Evolutionary conservation across 495 filamentous ascomycete genomes (phyloP), one percentile per base, ranked within the genome.

Genomic region (Tuber indicum): DNA sequence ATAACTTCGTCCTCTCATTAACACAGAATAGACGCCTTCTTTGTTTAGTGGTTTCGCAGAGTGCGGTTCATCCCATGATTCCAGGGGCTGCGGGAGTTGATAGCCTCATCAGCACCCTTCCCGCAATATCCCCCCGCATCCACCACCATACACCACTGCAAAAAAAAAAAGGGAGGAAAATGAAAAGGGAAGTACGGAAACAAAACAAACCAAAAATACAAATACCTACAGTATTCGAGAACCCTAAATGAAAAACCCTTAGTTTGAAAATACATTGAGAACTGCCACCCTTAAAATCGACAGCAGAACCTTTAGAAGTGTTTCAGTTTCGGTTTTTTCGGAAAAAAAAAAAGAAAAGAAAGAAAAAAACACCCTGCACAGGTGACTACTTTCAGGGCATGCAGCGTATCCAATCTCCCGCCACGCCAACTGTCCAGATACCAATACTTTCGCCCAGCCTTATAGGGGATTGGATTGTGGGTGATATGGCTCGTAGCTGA

Each of bases 401-500:
- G 26, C 12, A 66, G n/a, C 3, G 14, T 66, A 66, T 32, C 26
- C n/a, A n/a, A 32, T 66, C 58, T 32, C 58, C n/a, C 16, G 12
- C 62, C 41, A 70, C 52, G 32, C 36, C 23, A 32, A 72, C 77
- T 36, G 75, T 36, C 62, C 47, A 73, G 72, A 72, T 47, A 47
- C 43, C 46, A 70, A 79, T 66, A 32, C 12, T n/a, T 6, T 16
- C 0, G 58, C 58, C 6, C 12, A 3, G 1, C 3, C 32, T 80
- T 72, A 80, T 80, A 79, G 77, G 52, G 78, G 74, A 76, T 66
- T 66, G 17, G 58, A 32, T 21, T 78, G 78, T 45, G 81, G 79
- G 42, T 81, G 81, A 71, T 82, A 82, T 45, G 81, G 80, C 66
- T 82, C 81, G 75, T 82, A 82, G 77, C 81, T 82, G 52, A 69